Percentiles rank a stretch among this genome's conserved stretches.
phyloP scores from a whole-genome alignment of 768 basidiomycete genomes.

The Inosperma sp. region DNA sequence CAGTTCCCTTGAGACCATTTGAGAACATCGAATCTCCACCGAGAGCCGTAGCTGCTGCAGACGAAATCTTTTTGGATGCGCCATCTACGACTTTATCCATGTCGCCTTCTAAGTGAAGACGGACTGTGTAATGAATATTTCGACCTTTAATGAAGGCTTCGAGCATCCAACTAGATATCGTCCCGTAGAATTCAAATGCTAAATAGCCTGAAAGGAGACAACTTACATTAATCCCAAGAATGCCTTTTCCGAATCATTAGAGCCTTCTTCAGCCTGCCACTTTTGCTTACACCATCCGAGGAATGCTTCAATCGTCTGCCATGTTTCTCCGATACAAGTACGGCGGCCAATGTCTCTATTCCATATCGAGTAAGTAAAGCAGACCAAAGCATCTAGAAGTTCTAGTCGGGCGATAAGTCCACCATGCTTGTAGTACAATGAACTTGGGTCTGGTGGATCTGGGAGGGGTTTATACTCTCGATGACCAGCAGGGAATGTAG shows the following conservation, averaged over 20 bases:
- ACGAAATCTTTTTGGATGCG: constrained; percentile 35
- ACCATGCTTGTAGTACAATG: constrained; percentile 70
- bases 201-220: constrained; percentile 16
- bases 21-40: constrained; percentile 30
- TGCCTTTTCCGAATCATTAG: constrained; percentile 52
- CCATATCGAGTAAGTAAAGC: constrained; percentile 84
- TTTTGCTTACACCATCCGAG: constrained; percentile 70
- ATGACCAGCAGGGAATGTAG: constrained; percentile 61
- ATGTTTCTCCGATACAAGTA: constrained; percentile 54
- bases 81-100: constrained; percentile 35
- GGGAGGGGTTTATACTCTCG: constrained; percentile 60
- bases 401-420: constrained; percentile 74
- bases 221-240: constrained; percentile 81
- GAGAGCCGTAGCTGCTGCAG: constrained; percentile 39
- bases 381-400: constrained; percentile 74
- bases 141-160: constrained; percentile 63
- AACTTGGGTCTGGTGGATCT: constrained; percentile 60
- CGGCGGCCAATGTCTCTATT: constrained; percentile 60
- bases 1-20: constrained; percentile 38
- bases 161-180: constrained; percentile 61
- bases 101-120: constrained; percentile 35
- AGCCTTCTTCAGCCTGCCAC: constrained; percentile 52
- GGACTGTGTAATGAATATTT: constrained; percentile 33
- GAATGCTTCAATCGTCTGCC: constrained; percentile 66
- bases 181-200: constrained; percentile 28